These are phyloP conservation scores for Monascus ruber DNA, from an alignment of 2,329 filamentous ascomycete species.

Conservation along the genomic window DNA sequence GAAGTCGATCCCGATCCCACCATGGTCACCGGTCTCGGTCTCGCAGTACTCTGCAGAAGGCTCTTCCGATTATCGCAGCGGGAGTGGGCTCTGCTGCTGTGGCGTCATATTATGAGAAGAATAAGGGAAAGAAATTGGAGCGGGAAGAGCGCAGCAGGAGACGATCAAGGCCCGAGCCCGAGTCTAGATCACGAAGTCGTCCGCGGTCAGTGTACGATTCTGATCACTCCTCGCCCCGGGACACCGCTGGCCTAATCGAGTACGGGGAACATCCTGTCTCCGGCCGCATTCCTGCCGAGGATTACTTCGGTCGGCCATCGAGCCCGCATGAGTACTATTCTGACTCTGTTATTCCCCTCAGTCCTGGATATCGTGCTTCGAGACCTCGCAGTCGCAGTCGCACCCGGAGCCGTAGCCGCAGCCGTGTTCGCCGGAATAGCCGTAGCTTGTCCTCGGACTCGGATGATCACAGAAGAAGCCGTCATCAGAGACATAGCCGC, in stretches of 20 bases:
- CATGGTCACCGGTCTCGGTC: slow-evolving; percentile 40
- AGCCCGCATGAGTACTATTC: slow-evolving; percentile 29
- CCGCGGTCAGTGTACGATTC: slow-evolving; percentile 29
- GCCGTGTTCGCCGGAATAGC: slow-evolving; percentile 25
- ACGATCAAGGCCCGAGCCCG: slow-evolving; percentile 16
- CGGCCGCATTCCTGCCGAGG: slow-evolving; percentile 39
- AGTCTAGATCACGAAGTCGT: slow-evolving; percentile 37
- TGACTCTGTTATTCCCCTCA: slow-evolving; percentile 31
- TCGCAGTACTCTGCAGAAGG: slow-evolving; percentile 44
- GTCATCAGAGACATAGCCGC: slow-evolving; percentile 23
- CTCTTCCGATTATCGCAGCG: slow-evolving; percentile 49
- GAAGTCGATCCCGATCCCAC: slow-evolving; percentile 46
- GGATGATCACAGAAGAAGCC: slow-evolving; percentile 20
- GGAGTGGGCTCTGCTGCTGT: slow-evolving; percentile 51
- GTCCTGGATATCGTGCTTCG: slow-evolving; percentile 12
- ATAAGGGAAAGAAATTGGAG: slow-evolving; percentile 46
- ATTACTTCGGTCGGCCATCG: slow-evolving; percentile 35
- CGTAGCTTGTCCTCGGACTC: slow-evolving; percentile 28
- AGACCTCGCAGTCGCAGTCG: slow-evolving; percentile 20
- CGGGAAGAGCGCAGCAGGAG: slow-evolving; percentile 35
- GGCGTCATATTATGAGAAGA: slow-evolving; percentile 52
- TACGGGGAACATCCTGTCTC: slow-evolving; percentile 54
- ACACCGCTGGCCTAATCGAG: slow-evolving; percentile 47
- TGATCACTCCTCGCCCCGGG: slow-evolving; percentile 19
- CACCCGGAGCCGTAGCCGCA: slow-evolving; percentile 39